Percentiles rank a stretch among this genome's conserved stretches.
phyloP scores from a whole-genome alignment of 2,329 filamentous ascomycete species.

The Neoscytalidium dimidiatum region DNA sequence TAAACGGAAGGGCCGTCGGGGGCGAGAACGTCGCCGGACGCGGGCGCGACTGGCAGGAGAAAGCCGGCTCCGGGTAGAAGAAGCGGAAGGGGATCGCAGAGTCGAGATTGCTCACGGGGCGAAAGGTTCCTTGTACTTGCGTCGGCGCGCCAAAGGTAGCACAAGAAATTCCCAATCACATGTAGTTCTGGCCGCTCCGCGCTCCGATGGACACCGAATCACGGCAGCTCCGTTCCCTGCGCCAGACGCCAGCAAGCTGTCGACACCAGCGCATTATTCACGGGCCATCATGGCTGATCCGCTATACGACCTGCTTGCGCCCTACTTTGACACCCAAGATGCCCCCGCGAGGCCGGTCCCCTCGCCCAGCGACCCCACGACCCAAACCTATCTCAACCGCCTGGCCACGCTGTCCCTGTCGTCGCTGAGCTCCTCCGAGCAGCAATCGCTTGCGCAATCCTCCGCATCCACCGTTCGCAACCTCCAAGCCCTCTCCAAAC shows the following conservation, averaged over 20 bases:
- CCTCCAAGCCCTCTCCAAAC: slow-evolving; percentile 84
- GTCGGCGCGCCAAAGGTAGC: not conserved
- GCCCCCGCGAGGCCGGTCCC: slow-evolving; percentile 42
- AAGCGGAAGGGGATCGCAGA: not conserved
- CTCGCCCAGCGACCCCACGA: slow-evolving; percentile 52
- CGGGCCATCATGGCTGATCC: slow-evolving; percentile 53
- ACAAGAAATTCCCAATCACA: slow-evolving; percentile 16
- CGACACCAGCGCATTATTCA: not conserved
- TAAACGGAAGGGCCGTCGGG: slow-evolving; percentile 3
- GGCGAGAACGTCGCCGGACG: slow-evolving; percentile 3
- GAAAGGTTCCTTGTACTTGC: not conserved
- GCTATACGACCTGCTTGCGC: slow-evolving; percentile 71
- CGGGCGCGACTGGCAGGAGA: not conserved
- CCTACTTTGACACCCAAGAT: slow-evolving; percentile 56
- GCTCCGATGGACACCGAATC: slow-evolving; percentile 2
- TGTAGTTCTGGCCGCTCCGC: slow-evolving; percentile 14
- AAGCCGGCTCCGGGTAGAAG: not conserved
- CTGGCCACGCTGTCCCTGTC: slow-evolving; percentile 76
- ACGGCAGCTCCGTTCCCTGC: not conserved
- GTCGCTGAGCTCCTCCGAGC: slow-evolving; percentile 73
- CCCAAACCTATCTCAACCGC: slow-evolving; percentile 72
- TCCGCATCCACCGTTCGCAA: slow-evolving; percentile 80
- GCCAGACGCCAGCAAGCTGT: not conserved
- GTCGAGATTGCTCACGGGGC: not conserved
- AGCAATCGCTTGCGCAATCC: slow-evolving; percentile 75